These are phyloP conservation scores for Blastocystis sp. DNA, from an alignment of 352 stramenopile species.

Conservation along the genomic window DNA sequence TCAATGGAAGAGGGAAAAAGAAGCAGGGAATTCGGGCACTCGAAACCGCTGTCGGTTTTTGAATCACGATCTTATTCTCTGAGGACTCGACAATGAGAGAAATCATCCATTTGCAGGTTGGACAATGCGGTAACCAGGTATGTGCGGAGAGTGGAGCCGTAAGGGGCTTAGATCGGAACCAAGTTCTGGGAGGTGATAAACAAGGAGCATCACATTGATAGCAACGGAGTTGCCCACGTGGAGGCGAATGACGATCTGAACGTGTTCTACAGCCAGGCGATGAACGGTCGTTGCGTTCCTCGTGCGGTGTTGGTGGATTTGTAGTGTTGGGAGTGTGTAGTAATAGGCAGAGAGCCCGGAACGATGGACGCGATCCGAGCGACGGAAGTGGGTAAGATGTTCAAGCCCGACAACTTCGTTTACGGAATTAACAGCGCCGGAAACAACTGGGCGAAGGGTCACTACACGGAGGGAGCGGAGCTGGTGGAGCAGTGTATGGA, in stretches of 20 bases:
- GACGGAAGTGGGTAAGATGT: slow-evolving; percentile 86
- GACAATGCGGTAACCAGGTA: slow-evolving; percentile 91
- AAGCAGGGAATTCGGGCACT: neutral
- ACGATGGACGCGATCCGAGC: slow-evolving; percentile 95
- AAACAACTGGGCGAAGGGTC: slow-evolving; percentile 98
- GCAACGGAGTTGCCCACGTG: slow-evolving; percentile 73
- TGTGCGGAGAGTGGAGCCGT: slow-evolving; percentile 58
- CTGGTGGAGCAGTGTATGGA: slow-evolving; percentile 94
- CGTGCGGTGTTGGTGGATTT: slow-evolving; percentile 80
- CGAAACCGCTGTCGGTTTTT: neutral
- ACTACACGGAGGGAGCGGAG: slow-evolving; percentile 96
- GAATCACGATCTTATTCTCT: neutral
- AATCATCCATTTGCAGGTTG: slow-evolving; percentile 93
- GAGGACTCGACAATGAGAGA: slow-evolving; percentile 68
- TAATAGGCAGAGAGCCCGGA: slow-evolving; percentile 75
- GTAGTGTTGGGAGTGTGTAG: neutral
- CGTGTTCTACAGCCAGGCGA: slow-evolving; percentile 64
- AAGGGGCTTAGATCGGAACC: slow-evolving; percentile 76
- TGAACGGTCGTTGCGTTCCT: slow-evolving; percentile 74
- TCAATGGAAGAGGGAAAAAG: neutral
- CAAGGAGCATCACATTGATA: slow-evolving; percentile 76
- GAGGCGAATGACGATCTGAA: slow-evolving; percentile 67
- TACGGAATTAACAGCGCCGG: slow-evolving; percentile 90
- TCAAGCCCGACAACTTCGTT: slow-evolving; percentile 97
- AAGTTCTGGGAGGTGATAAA: slow-evolving; percentile 90